Base-by-base conservation (phyloP, 352 stramenopile genomes). In the Phytophthora citricola region DNA sequence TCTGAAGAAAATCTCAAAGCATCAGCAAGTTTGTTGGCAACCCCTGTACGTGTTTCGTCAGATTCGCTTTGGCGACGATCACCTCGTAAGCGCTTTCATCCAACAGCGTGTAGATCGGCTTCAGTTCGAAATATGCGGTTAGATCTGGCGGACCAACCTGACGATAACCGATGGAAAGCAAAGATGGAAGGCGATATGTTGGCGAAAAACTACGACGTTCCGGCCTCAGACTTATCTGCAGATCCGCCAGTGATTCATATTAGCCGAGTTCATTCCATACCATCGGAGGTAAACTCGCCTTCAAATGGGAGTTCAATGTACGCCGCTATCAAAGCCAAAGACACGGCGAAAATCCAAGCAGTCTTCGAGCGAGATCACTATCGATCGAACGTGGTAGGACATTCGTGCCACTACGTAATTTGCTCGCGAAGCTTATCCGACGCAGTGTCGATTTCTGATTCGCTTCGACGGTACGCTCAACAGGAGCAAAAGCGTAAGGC, bases 51-150 rank as follows among this genome's bases (percentile, higher is more conserved):
- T 5, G 63, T 85, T 45, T 82, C 70, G 17, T 82, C 76, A 5
- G 76, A 82, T 11, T 76, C 68, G 11, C 52, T 82, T 24, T 62
- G 78, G 61, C 71, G 73, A 5, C 67, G 57, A 46, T 79, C 76
- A 17, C 71, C 70, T n/a, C 66, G 66, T 3, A 65, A 54, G 45
- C 47, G 54, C 22, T 83, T 83, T 49, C 71, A 65, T 0, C 57
- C 50, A 10, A 51, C 53, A 3, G 57, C 45, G 24, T 26, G 24
- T n/a, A 69, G 54, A 36, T 59, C 40, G 14, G 48, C 69, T 7
- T 63, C 69, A n/a, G 50, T 76, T 32, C 58, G 26, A 62, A 69
- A 76, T 64, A 41, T 74, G 46, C 56, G 45, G 6, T 55, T 72
- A 14, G 53, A 69, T 24, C 29, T 75, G 32, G 48, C 48, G 43